A percentile compares a stretch with the other conserved stretches of the same genome.
phyloP scores from a whole-genome alignment of 179 eudicot genomes.

The Silene noctiflora region DNA sequence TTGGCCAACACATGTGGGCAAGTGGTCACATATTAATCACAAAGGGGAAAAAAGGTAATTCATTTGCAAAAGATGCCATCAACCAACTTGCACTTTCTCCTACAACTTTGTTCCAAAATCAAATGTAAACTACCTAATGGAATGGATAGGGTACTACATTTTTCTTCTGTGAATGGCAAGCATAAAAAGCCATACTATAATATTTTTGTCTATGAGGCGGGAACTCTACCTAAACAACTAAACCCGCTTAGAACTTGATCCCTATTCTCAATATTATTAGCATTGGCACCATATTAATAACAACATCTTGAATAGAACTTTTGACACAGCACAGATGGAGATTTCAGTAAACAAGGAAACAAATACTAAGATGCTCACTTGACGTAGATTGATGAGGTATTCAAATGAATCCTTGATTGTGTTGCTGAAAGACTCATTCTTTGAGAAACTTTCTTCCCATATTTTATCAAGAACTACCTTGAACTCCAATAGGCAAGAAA shows the following conservation, averaged over 20 bases:
- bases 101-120: no score
- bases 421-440: conserved; percentile 81
- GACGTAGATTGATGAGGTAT: conserved; percentile 91
- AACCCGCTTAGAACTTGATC: background rate
- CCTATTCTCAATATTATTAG: background rate
- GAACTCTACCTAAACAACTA: background rate
- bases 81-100: no score
- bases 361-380: conserved; percentile 46
- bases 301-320: background rate
- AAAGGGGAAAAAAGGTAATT: no score
- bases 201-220: background rate
- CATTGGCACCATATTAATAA: background rate
- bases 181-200: no score
- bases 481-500: conserved; percentile 75
- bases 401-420: conserved; percentile 95
- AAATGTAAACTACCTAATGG: no score
- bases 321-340: background rate
- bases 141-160: no score
- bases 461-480: conserved; percentile 79
- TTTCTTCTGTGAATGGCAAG: no score
- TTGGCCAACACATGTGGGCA: no score
- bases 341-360: background rate
- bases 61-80: no score
- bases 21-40: no score
- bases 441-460: conserved; percentile 90